phyloP scores from a whole-genome alignment of 208 protist genomes.

The Lotmaria passim region DNA sequence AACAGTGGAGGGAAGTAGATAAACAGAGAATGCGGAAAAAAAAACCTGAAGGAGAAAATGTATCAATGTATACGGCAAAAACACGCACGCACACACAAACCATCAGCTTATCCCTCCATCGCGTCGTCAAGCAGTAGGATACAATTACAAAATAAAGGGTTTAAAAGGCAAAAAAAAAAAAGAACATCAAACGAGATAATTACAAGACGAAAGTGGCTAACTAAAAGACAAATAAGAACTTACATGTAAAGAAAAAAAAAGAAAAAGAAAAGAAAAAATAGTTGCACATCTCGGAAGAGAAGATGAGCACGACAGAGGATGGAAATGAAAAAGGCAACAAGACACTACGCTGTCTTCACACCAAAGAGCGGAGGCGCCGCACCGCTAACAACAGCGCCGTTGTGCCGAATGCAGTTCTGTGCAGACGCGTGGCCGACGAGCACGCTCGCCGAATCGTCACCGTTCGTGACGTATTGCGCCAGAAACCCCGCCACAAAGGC shows the following conservation, averaged over 20 bases:
- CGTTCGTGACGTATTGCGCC: slow-evolving; percentile 59
- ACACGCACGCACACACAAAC: no score
- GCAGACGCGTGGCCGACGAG: slow-evolving; percentile 79
- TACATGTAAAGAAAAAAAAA: background rate
- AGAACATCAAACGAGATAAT: background rate
- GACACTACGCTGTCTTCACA: slow-evolving; percentile 14
- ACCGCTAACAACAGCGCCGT: slow-evolving; percentile 79
- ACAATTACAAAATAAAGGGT: slow-evolving; percentile 2
- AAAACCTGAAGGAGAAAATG: slow-evolving; percentile 11
- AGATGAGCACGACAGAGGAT: background rate
- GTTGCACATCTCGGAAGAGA: background rate
- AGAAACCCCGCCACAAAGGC: slow-evolving; percentile 98
- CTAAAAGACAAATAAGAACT: background rate
- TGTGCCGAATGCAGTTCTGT: slow-evolving; percentile 88
- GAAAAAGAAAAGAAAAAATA: slow-evolving; percentile 1
- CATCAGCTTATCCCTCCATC: no score
- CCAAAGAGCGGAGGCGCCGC: slow-evolving; percentile 44
- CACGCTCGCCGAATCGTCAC: slow-evolving; percentile 53
- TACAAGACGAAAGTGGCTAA: background rate
- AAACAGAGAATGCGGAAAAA: slow-evolving; percentile 8
- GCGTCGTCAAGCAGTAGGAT: slow-evolving; percentile 7
- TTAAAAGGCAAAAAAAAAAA: background rate
- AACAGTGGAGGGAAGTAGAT: no score
- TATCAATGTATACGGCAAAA: no score
- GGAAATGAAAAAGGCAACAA: background rate